A percentile compares a stretch with the other conserved stretches of the same genome.
phyloP scores from a whole-genome alignment of 2,329 filamentous ascomycete species.

The Aspergillus spinulosporus region DNA sequence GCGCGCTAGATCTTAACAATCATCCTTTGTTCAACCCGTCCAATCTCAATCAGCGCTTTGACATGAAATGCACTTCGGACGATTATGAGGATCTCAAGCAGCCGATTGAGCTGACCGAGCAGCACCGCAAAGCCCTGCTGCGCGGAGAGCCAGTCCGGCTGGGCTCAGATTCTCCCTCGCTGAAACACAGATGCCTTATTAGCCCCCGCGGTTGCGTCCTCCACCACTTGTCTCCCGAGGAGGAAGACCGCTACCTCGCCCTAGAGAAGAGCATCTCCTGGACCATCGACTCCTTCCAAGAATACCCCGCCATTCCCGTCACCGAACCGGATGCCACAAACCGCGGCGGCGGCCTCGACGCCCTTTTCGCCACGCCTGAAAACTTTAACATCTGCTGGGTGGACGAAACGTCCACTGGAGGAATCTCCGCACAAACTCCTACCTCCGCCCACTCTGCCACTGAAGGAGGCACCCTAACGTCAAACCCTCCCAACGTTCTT shows the following conservation, averaged over 20 bases:
- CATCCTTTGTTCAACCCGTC: conserved; percentile 44
- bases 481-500: conserved; percentile 39
- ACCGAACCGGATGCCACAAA: conserved; percentile 47
- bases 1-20: conserved; percentile 38
- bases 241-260: conserved; percentile 48
- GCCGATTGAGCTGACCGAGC: conserved; percentile 43
- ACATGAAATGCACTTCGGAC: conserved; percentile 44
- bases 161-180: conserved; percentile 33
- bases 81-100: conserved; percentile 44
- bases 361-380: conserved; percentile 47
- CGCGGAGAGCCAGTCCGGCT: conserved; percentile 45
- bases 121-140: conserved; percentile 44
- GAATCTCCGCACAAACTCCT: conserved; percentile 27
- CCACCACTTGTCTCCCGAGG: conserved; percentile 46
- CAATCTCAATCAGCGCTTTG: conserved; percentile 42
- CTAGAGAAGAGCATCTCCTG: conserved; percentile 42
- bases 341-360: conserved; percentile 46
- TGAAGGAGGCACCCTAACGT: conserved; percentile 25
- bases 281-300: conserved; percentile 36
- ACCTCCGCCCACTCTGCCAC: conserved; percentile 23
- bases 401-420: conserved; percentile 33
- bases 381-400: conserved; percentile 50
- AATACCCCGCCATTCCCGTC: conserved; percentile 39
- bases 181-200: conserved; percentile 46
- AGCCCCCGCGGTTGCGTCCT: conserved; percentile 48